Conservation (phyloP, 768 basidiomycete genomes). For the Boletus patriciae region DNA sequence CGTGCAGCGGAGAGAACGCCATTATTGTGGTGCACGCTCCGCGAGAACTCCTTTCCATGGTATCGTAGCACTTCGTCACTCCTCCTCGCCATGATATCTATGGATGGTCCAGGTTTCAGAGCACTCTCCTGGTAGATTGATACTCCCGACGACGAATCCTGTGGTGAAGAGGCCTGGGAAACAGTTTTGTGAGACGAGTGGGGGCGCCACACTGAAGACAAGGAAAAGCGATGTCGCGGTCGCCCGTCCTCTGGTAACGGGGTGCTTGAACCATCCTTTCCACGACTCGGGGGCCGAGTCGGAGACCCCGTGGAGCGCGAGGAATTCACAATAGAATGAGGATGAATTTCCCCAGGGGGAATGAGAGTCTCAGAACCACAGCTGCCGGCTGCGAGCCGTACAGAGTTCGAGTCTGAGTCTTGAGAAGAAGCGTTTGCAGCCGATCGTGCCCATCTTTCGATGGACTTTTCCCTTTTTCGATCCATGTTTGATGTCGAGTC, state of each 20-base stretch:
- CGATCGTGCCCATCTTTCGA: constrained; percentile 35
- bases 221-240: constrained; percentile 31
- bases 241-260: constrained; percentile 25
- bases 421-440: constrained; percentile 24
- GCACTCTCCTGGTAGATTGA: constrained; percentile 28
- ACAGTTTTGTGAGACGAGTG: constrained; percentile 20
- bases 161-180: constrained; percentile 32
- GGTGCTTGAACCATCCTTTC: constrained; percentile 20
- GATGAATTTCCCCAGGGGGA: constrained; percentile 18
- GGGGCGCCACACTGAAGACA: constrained; percentile 31
- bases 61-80: constrained; percentile 50
- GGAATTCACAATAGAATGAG: constrained; percentile 7
- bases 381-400: constrained; percentile 10
- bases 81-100: constrained; percentile 28
- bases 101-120: constrained; percentile 15
- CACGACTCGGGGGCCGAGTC: constrained; percentile 29
- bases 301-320: constrained; percentile 26
- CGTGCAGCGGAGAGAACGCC: constrained; percentile 45
- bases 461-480: constrained; percentile 32
- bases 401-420: constrained; percentile 15
- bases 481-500: constrained; percentile 23
- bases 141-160: constrained; percentile 34
- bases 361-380: constrained; percentile 35
- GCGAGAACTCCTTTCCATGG: constrained; percentile 28
- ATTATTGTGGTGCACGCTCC: constrained; percentile 25